A percentile compares a stretch with the other conserved stretches of the same genome.
These are phyloP conservation scores for Fagus crenata DNA, from an alignment of 306 rosid species.

Conservation along the genomic window DNA sequence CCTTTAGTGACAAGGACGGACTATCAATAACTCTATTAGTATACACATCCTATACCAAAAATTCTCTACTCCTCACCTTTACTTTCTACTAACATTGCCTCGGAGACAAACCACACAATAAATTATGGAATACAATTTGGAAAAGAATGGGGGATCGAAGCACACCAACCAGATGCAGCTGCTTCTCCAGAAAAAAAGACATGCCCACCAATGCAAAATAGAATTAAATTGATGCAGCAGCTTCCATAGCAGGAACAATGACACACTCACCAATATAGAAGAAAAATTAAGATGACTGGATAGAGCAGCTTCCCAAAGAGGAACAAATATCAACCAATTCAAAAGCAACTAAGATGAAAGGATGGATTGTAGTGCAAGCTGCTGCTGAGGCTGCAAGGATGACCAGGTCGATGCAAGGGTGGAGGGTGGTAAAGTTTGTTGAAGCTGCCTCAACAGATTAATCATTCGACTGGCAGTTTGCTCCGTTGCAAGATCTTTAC, in stretches of 20 bases:
- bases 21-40: slow-evolving; percentile 16
- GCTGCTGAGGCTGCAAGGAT: slow-evolving; percentile 95
- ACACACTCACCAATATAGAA: slow-evolving; percentile 27
- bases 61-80: slow-evolving; percentile 20
- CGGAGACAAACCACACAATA: slow-evolving; percentile 28
- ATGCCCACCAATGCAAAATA: slow-evolving; percentile 26
- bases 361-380: slow-evolving; percentile 86
- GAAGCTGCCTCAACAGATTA: slow-evolving; percentile 82
- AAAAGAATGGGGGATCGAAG: slow-evolving; percentile 36
- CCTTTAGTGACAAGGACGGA: slow-evolving; percentile 19
- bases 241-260: slow-evolving; percentile 31
- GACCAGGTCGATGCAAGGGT: slow-evolving; percentile 91
- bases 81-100: slow-evolving; percentile 26
- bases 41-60: slow-evolving; percentile 45
- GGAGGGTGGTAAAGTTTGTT: slow-evolving; percentile 84
- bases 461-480: slow-evolving; percentile 86
- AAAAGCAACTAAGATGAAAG: slow-evolving; percentile 48
- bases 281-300: neutral
- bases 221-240: slow-evolving; percentile 32
- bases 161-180: slow-evolving; percentile 36
- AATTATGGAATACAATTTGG: slow-evolving; percentile 24
- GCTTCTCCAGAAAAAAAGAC: slow-evolving; percentile 23
- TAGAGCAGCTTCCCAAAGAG: slow-evolving; percentile 12
- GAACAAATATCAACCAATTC: slow-evolving; percentile 14
- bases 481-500: slow-evolving; percentile 91